These are phyloP conservation scores for Phytophthora sp. DNA, from an alignment of 352 stramenopile genomes.

Conservation along the genomic window DNA sequence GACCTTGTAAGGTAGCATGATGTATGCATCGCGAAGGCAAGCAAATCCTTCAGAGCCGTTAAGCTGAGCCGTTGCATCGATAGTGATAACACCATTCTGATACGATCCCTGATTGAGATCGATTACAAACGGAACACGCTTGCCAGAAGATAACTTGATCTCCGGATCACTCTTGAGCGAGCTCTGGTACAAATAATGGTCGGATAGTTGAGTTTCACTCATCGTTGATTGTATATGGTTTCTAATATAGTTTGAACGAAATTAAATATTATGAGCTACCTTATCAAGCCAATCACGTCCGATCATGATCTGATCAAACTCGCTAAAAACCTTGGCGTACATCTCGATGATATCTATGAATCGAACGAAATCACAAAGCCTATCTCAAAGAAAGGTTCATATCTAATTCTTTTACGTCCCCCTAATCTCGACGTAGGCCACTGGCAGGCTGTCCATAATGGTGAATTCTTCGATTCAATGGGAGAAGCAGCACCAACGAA, in stretches of 20 bases:
- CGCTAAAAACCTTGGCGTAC: background rate
- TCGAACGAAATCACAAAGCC: constrained; percentile 9
- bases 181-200: constrained; percentile 12
- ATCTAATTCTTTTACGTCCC: constrained; percentile 7
- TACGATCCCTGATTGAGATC: constrained; percentile 9
- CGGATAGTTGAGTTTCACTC: constrained; percentile 16
- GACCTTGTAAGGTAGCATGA: constrained; percentile 9
- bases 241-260: constrained; percentile 8
- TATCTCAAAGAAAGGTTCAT: constrained; percentile 6
- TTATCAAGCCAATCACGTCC: constrained; percentile 2
- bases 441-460: constrained; percentile 6
- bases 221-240: constrained; percentile 11
- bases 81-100: constrained; percentile 13
- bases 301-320: constrained; percentile 15
- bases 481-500: too few relatives aligned
- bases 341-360: constrained; percentile 11
- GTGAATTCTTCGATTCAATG: constrained; percentile 20
- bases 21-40: background rate
- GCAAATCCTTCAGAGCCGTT: constrained; percentile 7
- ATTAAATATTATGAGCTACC: constrained; percentile 6
- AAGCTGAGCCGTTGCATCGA: constrained; percentile 9
- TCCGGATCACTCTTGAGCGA: constrained; percentile 1
- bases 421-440: constrained; percentile 14
- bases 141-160: background rate
- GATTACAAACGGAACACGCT: constrained; percentile 1